These are phyloP conservation scores for Plasmodium vivax DNA, from an alignment of 169 alveolate genomes.

Conservation along the genomic window DNA sequence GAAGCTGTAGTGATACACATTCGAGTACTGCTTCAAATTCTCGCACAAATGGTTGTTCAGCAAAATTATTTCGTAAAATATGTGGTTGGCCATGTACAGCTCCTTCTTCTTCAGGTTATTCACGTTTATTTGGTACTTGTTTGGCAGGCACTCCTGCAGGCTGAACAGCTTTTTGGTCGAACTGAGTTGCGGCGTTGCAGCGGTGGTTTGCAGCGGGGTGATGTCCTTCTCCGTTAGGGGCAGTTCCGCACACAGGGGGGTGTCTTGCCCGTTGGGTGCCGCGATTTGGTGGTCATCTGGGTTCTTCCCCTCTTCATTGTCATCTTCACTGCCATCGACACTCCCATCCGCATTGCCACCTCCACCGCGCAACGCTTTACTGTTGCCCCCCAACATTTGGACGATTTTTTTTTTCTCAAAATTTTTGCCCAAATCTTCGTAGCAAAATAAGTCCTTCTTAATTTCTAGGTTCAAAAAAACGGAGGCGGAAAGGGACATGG, in stretches of 20 bases:
- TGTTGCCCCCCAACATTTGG: conserved; percentile 8
- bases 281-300: neutral
- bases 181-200: neutral
- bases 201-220: neutral
- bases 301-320: neutral
- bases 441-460: conserved; percentile 67
- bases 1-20: conserved; percentile 47
- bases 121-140: conserved; percentile 58
- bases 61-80: conserved; percentile 66
- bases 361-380: neutral
- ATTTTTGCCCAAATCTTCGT: conserved; percentile 33
- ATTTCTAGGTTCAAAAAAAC: conserved; percentile 69
- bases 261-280: neutral
- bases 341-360: neutral
- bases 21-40: conserved; percentile 52
- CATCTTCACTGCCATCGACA: neutral
- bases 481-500: conserved; percentile 58
- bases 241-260: neutral
- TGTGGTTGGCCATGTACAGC: conserved; percentile 66
- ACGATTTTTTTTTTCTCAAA: conserved; percentile 55
- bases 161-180: conserved; percentile 36
- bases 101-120: conserved; percentile 30
- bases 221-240: neutral
- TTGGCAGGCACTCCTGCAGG: conserved; percentile 51
- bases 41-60: conserved; percentile 68